Base-by-base conservation (phyloP, 176 grass and related monocot genomes). In the Eleusine coracana region DNA sequence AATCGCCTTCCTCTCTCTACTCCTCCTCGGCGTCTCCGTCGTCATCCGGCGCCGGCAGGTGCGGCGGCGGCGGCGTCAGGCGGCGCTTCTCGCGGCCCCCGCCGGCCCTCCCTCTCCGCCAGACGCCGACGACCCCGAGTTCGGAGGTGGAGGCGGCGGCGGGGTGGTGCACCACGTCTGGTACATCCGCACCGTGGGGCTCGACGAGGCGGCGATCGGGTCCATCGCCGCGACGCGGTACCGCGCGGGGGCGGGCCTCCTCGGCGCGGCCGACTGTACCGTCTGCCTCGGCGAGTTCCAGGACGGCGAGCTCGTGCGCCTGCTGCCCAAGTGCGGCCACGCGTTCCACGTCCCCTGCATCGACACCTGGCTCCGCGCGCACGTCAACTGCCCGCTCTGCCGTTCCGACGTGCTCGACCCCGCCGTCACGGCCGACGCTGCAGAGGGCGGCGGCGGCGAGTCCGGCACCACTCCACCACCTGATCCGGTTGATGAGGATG, bases 251-350 rank as follows among this genome's bases (percentile, higher is more conserved):
- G 23, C 74, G 1, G 82, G 82, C 20, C 28, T 89, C 48, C 82
- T 88, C 7, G 90, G 85, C 74, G 60, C 79, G 0, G 54, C 85
- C 17, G 92, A 98, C 76, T 95, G 96, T 79, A 88, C 92, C 52
- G 92, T 98, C 25, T 98, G 96, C 88, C 90, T 93, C 77, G 90
- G 86, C 49, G 90, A 98, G 80, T 95, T 95, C 87, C 34, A 51
- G 67, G 91, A 93, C 78, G 88, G 85, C 16, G 62, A 66, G 78
- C 82, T 87, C 60, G 61, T 95, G 70, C 93, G 93, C 70, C 79
- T 95, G n/a, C 87, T 94, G 14, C 92, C 92, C 56, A 92, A 84
- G 89, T 92, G 92, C 82, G 92, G 44, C 11, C 92, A 94, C 79
- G 89, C 82, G 40, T 94, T 94, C 79, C 92, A 94, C 56, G 79